Percentiles rank a stretch among this genome's conserved stretches.
phyloP scores from a whole-genome alignment of 805 yeast genomes.

The Saturnispora halmiae region DNA sequence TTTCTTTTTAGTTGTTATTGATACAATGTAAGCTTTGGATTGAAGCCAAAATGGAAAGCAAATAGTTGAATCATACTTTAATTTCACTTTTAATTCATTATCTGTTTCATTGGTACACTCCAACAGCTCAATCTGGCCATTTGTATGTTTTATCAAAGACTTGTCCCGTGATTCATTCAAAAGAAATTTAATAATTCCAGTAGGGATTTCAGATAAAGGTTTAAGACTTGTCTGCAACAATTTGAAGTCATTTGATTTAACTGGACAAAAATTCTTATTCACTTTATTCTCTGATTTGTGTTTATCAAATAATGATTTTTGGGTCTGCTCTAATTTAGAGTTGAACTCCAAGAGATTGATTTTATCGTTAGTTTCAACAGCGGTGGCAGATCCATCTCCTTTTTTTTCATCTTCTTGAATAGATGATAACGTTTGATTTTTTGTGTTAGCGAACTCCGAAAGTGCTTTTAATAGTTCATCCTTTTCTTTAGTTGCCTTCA shows the following conservation, averaged over 20 bases:
- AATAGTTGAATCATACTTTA: neutral
- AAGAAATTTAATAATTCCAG: neutral
- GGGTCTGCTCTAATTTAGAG: slow-evolving; percentile 4
- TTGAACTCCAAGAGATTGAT: slow-evolving; percentile 3
- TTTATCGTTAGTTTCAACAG: slow-evolving; percentile 9
- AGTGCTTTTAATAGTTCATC: slow-evolving; percentile 66
- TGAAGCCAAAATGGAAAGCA: slow-evolving; percentile 10
- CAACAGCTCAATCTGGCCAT: slow-evolving; percentile 10
- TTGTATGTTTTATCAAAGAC: slow-evolving; percentile 3
- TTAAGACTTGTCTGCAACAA: neutral
- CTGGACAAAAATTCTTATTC: slow-evolving; percentile 3
- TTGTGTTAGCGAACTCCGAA: slow-evolving; percentile 38
- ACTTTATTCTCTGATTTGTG: slow-evolving; percentile 9
- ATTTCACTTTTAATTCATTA: slow-evolving; percentile 4
- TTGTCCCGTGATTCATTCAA: neutral
- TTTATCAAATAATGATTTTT: slow-evolving; percentile 5
- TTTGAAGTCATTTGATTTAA: neutral
- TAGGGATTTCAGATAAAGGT: neutral
- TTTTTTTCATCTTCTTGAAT: slow-evolving; percentile 19
- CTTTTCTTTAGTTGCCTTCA: slow-evolving; percentile 62
- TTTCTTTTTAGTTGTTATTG: slow-evolving; percentile 1
- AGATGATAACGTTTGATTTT: too few species aligned
- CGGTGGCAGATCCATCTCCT: neutral
- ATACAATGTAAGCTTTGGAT: slow-evolving; percentile 7
- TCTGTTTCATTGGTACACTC: slow-evolving; percentile 1